Evolutionary conservation across 2,329 filamentous ascomycete genomes (phyloP).

Genomic region (Aspergillus fumigatus): DNA sequence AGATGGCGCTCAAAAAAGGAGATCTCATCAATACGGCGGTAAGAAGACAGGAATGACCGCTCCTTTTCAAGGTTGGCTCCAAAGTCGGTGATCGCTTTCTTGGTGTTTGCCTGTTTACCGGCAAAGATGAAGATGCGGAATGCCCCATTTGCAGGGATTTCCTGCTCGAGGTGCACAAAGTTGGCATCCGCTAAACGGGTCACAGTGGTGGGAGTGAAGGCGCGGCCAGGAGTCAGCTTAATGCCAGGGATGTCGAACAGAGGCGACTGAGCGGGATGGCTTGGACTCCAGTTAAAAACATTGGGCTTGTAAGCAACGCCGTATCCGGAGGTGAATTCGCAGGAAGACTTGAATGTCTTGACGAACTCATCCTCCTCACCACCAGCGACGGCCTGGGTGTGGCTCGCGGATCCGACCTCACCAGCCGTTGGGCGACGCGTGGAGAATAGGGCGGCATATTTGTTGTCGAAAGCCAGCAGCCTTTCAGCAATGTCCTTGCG

Average conservation of each 20-base stretch:
- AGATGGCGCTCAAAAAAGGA: slow-evolving; percentile 77
- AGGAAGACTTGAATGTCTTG: slow-evolving; percentile 83
- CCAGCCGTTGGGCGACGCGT: slow-evolving; percentile 66
- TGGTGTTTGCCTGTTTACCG: slow-evolving; percentile 59
- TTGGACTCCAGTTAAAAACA: slow-evolving; percentile 73
- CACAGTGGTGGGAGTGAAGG: slow-evolving; percentile 74
- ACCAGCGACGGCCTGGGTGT: slow-evolving; percentile 22
- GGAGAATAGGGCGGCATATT: slow-evolving; percentile 87
- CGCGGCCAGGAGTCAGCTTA: slow-evolving; percentile 67
- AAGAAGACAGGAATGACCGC: slow-evolving; percentile 67
- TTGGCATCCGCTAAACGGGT: slow-evolving; percentile 86
- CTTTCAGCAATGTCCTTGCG: slow-evolving; percentile 80
- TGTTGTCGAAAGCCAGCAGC: slow-evolving; percentile 79
- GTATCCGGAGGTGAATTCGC: slow-evolving; percentile 89
- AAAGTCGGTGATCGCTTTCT: slow-evolving; percentile 65
- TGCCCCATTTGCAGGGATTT: slow-evolving; percentile 80
- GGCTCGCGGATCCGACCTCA: slow-evolving; percentile 65
- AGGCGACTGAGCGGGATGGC: slow-evolving; percentile 65
- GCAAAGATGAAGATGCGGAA: slow-evolving; percentile 84
- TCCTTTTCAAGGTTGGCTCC: slow-evolving; percentile 60
- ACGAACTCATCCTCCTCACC: slow-evolving; percentile 66
- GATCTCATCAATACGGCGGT: slow-evolving; percentile 57
- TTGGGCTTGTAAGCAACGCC: slow-evolving; percentile 83
- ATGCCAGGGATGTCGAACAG: slow-evolving; percentile 64
- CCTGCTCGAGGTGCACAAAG: slow-evolving; percentile 83